Base-by-base conservation (phyloP, 1,284 basidiomycete genomes). In the Leucoagaricus sp. region DNA sequence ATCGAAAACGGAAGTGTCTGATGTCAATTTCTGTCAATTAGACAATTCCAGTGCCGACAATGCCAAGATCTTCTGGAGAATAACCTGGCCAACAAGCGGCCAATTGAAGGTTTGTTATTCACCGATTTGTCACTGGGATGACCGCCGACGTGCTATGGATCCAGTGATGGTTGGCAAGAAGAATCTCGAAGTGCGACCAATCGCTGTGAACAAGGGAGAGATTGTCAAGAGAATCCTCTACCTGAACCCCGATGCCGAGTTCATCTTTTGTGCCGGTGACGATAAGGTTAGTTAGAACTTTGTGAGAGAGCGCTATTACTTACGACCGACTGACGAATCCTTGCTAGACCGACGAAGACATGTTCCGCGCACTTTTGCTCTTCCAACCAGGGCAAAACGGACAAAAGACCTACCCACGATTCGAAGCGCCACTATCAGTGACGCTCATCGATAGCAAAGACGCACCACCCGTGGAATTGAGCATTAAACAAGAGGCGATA, bases 161-260 rank as follows among this genome's bases (percentile, higher is more conserved):
- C 6, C 55, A 89, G 93, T 96, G 4, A 84, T 96, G 50, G 89
- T 95, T 34, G 96, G 96, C 33, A 98, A 98, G 81, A 98, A 98
- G 86, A 98, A 98, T 72, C 81, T 99, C 52, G 96, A 99, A 76
- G 96, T 98, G 23, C 87, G 96, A 57, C 96, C 96, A 34, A 81
- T 92, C 55, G 95, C 94, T 0, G 86, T 98, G 65, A 98, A 98
- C 82, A 98, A 99, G 84, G 96, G 96, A 57, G 96, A 98, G 78
- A 98, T 98, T 66, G 95, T 98, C 64, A 94, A 95, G 78, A 81
- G 95, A 46, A 87, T 98, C 57, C 70, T 98, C 58, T 98, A 96
- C 81, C 79, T 88, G 69, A 89, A 98, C 77, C 89, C 94, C 1
- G 94, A 97, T 62, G 89, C 92, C 47, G 93, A 97, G 71, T 96